Evolutionary conservation across 2,329 filamentous ascomycete species (phyloP).

Genomic region (Colletotrichum agaves): DNA sequence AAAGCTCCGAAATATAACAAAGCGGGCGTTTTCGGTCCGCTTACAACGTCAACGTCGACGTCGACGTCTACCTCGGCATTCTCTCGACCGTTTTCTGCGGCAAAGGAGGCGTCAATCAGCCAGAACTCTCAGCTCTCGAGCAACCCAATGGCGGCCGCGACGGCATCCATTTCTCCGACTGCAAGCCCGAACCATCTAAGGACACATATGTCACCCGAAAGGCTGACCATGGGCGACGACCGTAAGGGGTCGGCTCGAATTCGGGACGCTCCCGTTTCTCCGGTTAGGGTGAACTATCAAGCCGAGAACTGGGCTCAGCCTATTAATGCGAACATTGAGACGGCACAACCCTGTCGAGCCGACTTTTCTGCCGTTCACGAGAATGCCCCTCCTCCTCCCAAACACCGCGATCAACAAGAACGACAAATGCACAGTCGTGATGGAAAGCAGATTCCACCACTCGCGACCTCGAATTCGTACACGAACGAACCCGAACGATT

Average conservation of each 20-base stretch:
- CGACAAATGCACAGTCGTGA: constrained; percentile 29
- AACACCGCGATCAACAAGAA: constrained; percentile 43
- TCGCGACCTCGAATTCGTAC: constrained; percentile 27
- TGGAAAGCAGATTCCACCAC: constrained; percentile 24
- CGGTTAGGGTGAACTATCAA: constrained; percentile 65
- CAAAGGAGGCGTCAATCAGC: background rate
- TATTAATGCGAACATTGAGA: constrained; percentile 64
- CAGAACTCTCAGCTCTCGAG: background rate
- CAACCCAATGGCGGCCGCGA: constrained; percentile 33
- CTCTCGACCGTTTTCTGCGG: background rate
- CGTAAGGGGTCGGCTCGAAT: constrained; percentile 57
- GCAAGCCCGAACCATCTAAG: constrained; percentile 43
- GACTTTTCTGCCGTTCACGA: constrained; percentile 44
- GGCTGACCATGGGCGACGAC: constrained; percentile 44
- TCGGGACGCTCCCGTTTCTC: constrained; percentile 64
- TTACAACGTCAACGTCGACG: background rate
- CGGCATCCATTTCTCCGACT: constrained; percentile 42
- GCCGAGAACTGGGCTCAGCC: constrained; percentile 63
- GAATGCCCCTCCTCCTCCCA: constrained; percentile 51
- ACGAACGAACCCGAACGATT: constrained; percentile 16
- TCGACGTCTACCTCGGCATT: background rate
- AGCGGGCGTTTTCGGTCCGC: background rate
- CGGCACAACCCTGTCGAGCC: constrained; percentile 43
- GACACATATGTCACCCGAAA: constrained; percentile 47
- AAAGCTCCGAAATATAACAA: background rate